Evolutionary conservation across 192 early-diverging fungal species (phyloP), one percentile per base, ranked within the genome.

Genomic region (Martensiomyces pterosporus): DNA sequence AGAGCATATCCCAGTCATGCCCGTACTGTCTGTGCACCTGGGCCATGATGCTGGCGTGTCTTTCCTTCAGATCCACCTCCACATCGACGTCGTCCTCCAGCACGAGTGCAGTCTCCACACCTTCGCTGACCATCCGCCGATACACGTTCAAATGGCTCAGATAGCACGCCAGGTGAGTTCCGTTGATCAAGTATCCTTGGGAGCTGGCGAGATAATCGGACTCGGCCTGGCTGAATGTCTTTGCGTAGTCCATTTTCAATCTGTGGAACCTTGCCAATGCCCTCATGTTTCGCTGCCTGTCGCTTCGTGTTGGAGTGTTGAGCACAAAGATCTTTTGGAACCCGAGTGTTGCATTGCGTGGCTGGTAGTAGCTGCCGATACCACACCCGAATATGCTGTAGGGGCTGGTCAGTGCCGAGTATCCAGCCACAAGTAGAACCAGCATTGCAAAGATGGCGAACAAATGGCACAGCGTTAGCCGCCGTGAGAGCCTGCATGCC

Each of bases 1-100:
- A 76, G 22, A 69, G 52, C 63, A 76, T 70, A 23, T 76, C 74
- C 74, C 74, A 76, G 42, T 76, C 56, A 0, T 15, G 18, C 4
- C 40, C 40, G 35, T 60, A 55, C 29, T 16, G 10, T 14, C 14
- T 16, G 21, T 53, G 22, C 22, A 59, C 39, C 8, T 57, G 29
- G 10, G 38, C 26, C 56, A 67, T 57, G 2, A 61, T 53, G 6
- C 34, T 24, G 1, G 13, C 16, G 44, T 61, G 59, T 9, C 47
- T 25, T 27, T 64, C 16, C 24, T 60, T 56, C 5, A 76, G 15
- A 42, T 64, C 66, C 7, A 51, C 15, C 41, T 68, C 65, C 56
- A 75, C 54, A 39, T 76, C 73, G 3, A 76, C 45, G 32, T 68
- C 73, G 45, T 65, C 66, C 1, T 21, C 29, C 4, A 68, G 41